Base-by-base conservation (phyloP, 371 early-diverging fungal species). In the Neoconidiobolus thromboides region DNA sequence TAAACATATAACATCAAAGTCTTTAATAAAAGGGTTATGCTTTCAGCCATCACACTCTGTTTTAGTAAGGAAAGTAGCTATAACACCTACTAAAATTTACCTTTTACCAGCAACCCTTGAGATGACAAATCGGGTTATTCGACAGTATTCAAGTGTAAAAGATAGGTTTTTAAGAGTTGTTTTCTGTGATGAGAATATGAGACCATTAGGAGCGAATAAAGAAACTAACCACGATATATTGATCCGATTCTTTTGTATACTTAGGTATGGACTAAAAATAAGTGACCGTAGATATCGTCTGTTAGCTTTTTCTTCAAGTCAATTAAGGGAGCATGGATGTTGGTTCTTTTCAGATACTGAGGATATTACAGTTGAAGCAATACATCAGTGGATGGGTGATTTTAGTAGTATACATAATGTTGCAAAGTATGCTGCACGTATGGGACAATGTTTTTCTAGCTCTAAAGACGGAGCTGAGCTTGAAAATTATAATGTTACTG, bases 401-500 rank as follows among this genome's bases (percentile, higher is more conserved):
- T 86, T 90, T 62, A 70, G 73, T 0, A 68, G 72, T 10, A 81
- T 83, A 53, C 75, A 78, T 43, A 77, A 74, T 7, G 77, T 86
- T 26, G 85, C 87, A 10, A 85, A 86, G 63, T 79, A 77, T 56
- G 81, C 81, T 0, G 71, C 79, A 2, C 75, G 86, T 1, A 83
- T 89, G 77, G 87, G 86, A 0, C 86, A 87, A 67, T 81, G 83
- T 60, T 85, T 86, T 62, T 82, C 84, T 0, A 77, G 82, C 1
- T 82, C 85, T 0, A 64, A 71, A 0, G 77, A 77, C 14, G 76
- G 78, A 2, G 62, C 63, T 1, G 68, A 65, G 2, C 60, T 78
- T 3, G 43, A 67, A 0, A 41, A 49, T 0, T 40, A 69, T 0
- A 67, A 82, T 3, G 68, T 81, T 1, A 60, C 65, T 26, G 57